A percentile compares a stretch with the other conserved stretches of the same genome.
phyloP scores from a whole-genome alignment of 2,329 filamentous ascomycete species.

The Tolypocladium nubicola region DNA sequence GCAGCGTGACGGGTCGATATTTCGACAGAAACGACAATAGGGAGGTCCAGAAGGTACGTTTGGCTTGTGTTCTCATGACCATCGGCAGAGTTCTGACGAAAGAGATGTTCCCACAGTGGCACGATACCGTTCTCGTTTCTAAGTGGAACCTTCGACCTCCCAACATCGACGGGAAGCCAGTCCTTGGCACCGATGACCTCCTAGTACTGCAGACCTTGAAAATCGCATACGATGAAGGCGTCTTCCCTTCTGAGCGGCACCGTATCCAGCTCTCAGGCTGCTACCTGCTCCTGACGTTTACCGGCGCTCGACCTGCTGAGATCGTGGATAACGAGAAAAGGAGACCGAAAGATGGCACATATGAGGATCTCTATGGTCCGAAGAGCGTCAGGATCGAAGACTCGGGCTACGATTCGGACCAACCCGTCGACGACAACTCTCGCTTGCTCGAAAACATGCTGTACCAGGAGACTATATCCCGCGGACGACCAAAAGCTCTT shows the following conservation, averaged over 20 bases:
- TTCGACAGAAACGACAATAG: slow-evolving; percentile 13
- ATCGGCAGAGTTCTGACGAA: too few species aligned
- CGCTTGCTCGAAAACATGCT: slow-evolving; percentile 12
- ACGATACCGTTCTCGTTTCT: slow-evolving; percentile 11
- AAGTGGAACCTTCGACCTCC: slow-evolving; percentile 10
- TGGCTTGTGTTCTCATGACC: neutral
- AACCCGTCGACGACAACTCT: slow-evolving; percentile 9
- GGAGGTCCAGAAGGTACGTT: slow-evolving; percentile 14
- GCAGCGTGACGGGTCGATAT: slow-evolving; percentile 10
- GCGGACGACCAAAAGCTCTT: slow-evolving; percentile 14
- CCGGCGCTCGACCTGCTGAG: slow-evolving; percentile 15
- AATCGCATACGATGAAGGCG: slow-evolving; percentile 14
- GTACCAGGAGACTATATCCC: neutral
- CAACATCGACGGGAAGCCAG: slow-evolving; percentile 13
- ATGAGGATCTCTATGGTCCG: slow-evolving; percentile 12
- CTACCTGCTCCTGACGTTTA: slow-evolving; percentile 17
- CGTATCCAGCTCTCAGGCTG: slow-evolving; percentile 11
- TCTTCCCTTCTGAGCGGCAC: slow-evolving; percentile 13
- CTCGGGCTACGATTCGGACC: neutral
- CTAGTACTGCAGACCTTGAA: slow-evolving; percentile 16
- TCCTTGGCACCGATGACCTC: slow-evolving; percentile 11
- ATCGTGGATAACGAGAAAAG: slow-evolving; percentile 16
- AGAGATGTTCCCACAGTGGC: slow-evolving; percentile 6
- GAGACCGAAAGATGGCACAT: slow-evolving; percentile 7
- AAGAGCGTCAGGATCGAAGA: slow-evolving; percentile 9